These are phyloP conservation scores for Lactifluus volemus DNA, from an alignment of 768 basidiomycete genomes.

Conservation along the genomic window DNA sequence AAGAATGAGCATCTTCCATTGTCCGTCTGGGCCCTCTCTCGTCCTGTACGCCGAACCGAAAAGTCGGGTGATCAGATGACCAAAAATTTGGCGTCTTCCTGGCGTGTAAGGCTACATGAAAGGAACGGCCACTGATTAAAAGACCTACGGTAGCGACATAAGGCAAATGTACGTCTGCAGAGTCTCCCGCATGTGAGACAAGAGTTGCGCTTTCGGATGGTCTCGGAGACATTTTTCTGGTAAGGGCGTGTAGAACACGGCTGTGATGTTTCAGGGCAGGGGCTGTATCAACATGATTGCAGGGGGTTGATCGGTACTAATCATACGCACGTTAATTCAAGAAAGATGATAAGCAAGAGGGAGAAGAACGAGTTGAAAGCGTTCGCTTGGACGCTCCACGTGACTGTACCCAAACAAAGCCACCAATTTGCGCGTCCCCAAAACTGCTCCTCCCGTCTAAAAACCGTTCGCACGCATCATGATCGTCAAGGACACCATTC, in stretches of 20 bases:
- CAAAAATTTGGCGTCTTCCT: constrained; percentile 66
- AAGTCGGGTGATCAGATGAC: constrained; percentile 48
- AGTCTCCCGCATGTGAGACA: constrained; percentile 2
- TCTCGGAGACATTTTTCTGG: background rate
- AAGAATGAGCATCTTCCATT: constrained; percentile 98
- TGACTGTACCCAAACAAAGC: background rate
- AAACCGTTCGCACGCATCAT: background rate
- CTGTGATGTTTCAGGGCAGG: background rate
- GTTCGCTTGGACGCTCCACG: background rate
- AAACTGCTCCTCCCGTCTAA: background rate
- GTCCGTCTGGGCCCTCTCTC: constrained; percentile 85
- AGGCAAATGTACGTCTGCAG: background rate
- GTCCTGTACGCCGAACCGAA: constrained; percentile 55
- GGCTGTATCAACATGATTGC: background rate
- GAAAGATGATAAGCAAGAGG: background rate
- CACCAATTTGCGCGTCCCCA: no score
- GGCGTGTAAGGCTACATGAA: background rate
- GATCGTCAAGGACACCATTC: background rate
- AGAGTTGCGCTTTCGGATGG: background rate
- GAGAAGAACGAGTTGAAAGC: background rate
- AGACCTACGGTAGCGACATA: constrained; percentile 17
- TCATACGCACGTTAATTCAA: constrained; percentile 1
- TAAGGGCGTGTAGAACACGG: background rate
- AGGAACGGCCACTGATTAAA: background rate
- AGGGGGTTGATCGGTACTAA: background rate